Conservation (phyloP, 345 rosid species). For the Carallia pectinifolia region DNA sequence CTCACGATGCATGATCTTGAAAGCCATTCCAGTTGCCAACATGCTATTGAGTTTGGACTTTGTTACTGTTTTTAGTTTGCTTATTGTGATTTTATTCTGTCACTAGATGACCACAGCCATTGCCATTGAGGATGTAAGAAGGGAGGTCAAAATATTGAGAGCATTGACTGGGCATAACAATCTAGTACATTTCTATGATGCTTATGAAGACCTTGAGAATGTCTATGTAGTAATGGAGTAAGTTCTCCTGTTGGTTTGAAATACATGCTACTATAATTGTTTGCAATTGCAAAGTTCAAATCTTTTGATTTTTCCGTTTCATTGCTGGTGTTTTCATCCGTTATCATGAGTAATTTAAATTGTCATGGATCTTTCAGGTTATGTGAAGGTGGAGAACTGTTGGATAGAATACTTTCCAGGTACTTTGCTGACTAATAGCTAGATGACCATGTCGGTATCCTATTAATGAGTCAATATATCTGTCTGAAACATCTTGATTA, state of each 20-base stretch:
- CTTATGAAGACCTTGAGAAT: slow-evolving; percentile 81
- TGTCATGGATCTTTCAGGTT: slow-evolving; percentile 46
- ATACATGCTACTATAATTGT: background rate
- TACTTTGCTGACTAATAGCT: slow-evolving; percentile 21
- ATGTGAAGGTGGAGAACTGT: slow-evolving; percentile 98
- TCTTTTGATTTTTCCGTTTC: background rate
- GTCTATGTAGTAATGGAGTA: slow-evolving; percentile 97
- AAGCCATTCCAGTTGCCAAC: background rate
- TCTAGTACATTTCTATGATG: slow-evolving; percentile 77
- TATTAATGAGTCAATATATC: background rate
- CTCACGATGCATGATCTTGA: background rate
- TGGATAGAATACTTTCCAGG: slow-evolving; percentile 99
- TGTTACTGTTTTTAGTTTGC: background rate
- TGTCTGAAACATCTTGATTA: background rate
- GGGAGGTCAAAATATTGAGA: slow-evolving; percentile 87
- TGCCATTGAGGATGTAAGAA: slow-evolving; percentile 94
- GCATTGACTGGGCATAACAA: slow-evolving; percentile 88
- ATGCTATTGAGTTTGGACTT: too few species aligned
- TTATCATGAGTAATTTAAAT: background rate
- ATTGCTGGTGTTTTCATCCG: background rate
- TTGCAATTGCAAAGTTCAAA: background rate
- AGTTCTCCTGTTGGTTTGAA: slow-evolving; percentile 23
- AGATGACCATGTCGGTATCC: background rate
- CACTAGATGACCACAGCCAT: slow-evolving; percentile 94
- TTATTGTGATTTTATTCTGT: slow-evolving; percentile 16